Percentiles rank a stretch among this genome's conserved stretches.
These are phyloP conservation scores for Clonostachys rhizophaga DNA, from an alignment of 2,329 filamentous ascomycete genomes.

Conservation along the genomic window DNA sequence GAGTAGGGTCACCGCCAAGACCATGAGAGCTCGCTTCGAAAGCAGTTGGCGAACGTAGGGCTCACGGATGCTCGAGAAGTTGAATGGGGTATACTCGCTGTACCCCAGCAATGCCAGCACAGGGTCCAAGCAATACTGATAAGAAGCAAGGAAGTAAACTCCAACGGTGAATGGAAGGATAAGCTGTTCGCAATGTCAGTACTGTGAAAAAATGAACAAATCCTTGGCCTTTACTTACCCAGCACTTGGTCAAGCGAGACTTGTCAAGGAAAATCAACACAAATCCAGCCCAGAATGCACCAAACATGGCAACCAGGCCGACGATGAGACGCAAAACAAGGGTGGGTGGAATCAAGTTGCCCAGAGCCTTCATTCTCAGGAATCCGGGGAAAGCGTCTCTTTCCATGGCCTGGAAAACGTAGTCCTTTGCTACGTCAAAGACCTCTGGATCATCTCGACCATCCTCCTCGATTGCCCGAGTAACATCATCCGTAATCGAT, in stretches of 20 bases:
- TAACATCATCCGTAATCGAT: constrained; percentile 81
- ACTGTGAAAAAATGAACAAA: neutral
- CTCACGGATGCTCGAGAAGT: constrained; percentile 82
- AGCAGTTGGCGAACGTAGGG: constrained; percentile 86
- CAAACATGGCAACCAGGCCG: constrained; percentile 79
- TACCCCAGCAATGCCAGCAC: constrained; percentile 82
- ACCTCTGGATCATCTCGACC: constrained; percentile 94
- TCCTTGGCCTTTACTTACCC: constrained; percentile 54
- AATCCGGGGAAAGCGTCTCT: constrained; percentile 98
- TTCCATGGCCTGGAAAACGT: constrained; percentile 99
- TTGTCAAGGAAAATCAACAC: constrained; percentile 87
- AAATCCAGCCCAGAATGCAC: constrained; percentile 90
- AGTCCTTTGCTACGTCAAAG: constrained; percentile 96
- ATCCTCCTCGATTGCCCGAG: constrained; percentile 81
- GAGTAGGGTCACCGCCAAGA: constrained; percentile 69
- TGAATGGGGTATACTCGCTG: constrained; percentile 96
- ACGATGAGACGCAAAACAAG: constrained; percentile 81
- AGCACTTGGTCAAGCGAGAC: constrained; percentile 69
- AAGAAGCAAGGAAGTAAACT: constrained; percentile 82
- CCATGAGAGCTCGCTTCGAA: constrained; percentile 76
- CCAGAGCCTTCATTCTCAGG: constrained; percentile 87
- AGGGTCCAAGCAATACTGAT: constrained; percentile 94
- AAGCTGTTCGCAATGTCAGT: constrained; percentile 27
- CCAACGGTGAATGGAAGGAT: constrained; percentile 91
- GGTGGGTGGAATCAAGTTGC: constrained; percentile 89